Evolutionary conservation across 75 land plant genomes (phyloP), one percentile per base, ranked within the genome.

Genomic region (Selaginella tamariscina): DNA sequence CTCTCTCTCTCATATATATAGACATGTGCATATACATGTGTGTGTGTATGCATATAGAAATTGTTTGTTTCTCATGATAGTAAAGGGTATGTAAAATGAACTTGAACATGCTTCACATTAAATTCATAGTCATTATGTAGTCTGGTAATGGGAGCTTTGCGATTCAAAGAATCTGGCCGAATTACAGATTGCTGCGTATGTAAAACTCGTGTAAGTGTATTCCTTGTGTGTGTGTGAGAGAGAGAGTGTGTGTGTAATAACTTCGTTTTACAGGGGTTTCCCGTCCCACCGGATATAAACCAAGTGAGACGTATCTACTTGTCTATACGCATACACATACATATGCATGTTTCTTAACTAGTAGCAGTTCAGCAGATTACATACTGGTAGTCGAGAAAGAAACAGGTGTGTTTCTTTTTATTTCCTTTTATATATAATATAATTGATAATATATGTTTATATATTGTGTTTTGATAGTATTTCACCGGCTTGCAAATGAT

Each of bases 321-420:
- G n/a, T n/a, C n/a, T n/a, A n/a, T n/a, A n/a, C n/a, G n/a, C n/a
- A n/a, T n/a, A n/a, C n/a, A n/a, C n/a, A n/a, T n/a, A n/a, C n/a
- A n/a, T n/a, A n/a, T n/a, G n/a, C n/a, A n/a, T n/a, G n/a, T n/a
- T n/a, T n/a, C n/a, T n/a, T n/a, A n/a, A n/a, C 81, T 74, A 82
- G 88, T n/a, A 64, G 72, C 44, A 83, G 88, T 79, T 65, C 77
- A 60, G 98, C 98, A 29, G 70, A 82, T 8, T 89, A 93, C 72
- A 86, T 93, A 54, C 80, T 93, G 2, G 72, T 93, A 64, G 95
- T 93, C 22, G 98, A 93, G 81, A 93, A 93, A 70, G 98, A 93
- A 79, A 78, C 95, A 78, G 98, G 98, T 82, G 73, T 32, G 26
- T 26, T 8, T 26, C n/a, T n/a, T n/a, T n/a, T n/a, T n/a, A n/a